These are phyloP conservation scores for Musa balbisiana DNA, from an alignment of 202 grass and related monocot species.

Conservation along the genomic window DNA sequence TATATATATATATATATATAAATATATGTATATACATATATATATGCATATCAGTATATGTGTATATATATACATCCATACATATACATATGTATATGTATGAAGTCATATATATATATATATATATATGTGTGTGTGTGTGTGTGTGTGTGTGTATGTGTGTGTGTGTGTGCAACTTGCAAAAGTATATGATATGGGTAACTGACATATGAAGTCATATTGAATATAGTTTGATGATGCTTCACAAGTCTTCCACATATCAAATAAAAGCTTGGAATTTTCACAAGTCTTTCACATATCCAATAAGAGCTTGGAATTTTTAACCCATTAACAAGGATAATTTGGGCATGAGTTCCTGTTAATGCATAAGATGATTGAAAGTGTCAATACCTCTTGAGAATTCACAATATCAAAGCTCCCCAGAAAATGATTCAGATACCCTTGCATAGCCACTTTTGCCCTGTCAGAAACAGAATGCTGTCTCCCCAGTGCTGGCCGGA, in stretches of 20 bases:
- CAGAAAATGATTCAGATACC: conserved; percentile 91
- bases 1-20: not conserved
- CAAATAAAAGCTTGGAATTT: no score
- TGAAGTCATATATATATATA: not conserved
- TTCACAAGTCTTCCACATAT: no score
- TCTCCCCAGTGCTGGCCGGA: conserved; percentile 74
- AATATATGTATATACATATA: not conserved
- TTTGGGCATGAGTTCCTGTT: not conserved
- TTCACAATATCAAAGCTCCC: conserved; percentile 96
- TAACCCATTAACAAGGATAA: not conserved
- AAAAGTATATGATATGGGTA: no score
- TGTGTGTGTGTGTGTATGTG: no score
- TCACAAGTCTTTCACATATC: no score
- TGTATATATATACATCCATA: not conserved
- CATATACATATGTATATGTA: no score
- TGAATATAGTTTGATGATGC: no score
- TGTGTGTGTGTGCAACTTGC: no score
- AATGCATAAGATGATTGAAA: not conserved
- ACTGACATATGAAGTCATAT: no score
- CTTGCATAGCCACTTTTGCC: conserved; percentile 90
- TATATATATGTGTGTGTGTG: not conserved
- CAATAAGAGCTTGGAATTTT: no score
- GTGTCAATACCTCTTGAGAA: conserved; percentile 61
- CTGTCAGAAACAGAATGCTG: conserved; percentile 89
- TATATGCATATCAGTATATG: not conserved